A percentile compares a stretch with the other conserved stretches of the same genome.
phyloP scores from a whole-genome alignment of 306 rosid species.

The Pueraria montana region DNA sequence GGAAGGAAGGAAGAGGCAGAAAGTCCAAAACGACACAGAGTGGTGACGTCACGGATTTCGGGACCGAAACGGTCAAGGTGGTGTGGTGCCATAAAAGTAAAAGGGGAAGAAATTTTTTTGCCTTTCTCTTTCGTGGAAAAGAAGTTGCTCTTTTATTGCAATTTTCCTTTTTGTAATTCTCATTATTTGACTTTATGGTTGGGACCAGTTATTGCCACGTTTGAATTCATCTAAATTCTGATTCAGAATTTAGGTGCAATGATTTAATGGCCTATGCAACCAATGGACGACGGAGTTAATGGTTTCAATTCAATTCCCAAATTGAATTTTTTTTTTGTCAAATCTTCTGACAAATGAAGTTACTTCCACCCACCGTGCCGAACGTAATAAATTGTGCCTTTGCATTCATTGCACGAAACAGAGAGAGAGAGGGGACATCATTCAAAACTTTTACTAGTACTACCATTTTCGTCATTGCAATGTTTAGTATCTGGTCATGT shows the following conservation, averaged over 20 bases:
- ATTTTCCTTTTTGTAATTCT: background rate
- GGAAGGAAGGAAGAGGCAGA: conserved; percentile 43
- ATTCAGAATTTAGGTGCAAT: conserved; percentile 50
- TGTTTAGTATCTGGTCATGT: background rate
- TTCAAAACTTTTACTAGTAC: background rate
- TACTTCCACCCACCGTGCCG: conserved; percentile 59
- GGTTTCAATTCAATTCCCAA: conserved; percentile 39
- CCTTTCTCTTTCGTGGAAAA: conserved; percentile 39
- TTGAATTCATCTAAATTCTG: conserved; percentile 40
- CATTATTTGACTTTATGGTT: conserved; percentile 47
- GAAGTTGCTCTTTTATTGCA: background rate
- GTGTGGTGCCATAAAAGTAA: conserved; percentile 28
- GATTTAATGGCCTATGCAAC: conserved; percentile 42
- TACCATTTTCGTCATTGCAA: background rate
- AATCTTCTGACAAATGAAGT: conserved; percentile 46
- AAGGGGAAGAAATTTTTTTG: conserved; percentile 10
- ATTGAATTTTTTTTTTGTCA: conserved; percentile 30
- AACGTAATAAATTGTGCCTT: conserved; percentile 48
- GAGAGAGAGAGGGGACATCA: background rate
- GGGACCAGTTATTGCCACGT: conserved; percentile 38
- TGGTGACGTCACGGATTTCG: conserved; percentile 44
- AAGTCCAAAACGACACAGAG: conserved; percentile 46
- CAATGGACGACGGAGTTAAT: conserved; percentile 24
- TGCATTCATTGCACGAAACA: conserved; percentile 58
- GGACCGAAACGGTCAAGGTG: conserved; percentile 36